Evolutionary conservation across 441 rosid genomes (phyloP).

Genomic region (Codiaeum variegatum): DNA sequence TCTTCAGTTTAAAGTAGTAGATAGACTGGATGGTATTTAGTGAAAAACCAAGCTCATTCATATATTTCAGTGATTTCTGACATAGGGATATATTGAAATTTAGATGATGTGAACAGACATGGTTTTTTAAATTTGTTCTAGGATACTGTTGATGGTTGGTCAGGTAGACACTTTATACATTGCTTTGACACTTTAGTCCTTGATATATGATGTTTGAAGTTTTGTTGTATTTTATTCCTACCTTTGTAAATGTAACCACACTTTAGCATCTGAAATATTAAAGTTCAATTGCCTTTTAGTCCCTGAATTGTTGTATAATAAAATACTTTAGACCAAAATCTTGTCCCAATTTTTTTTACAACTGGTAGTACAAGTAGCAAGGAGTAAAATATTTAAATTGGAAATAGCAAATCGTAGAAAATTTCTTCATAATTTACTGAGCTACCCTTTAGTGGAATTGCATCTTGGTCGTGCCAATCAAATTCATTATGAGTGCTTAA

Average conservation of each 20-base stretch:
- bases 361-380: background rate
- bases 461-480: background rate
- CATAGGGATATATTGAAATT: background rate
- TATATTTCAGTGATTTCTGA: background rate
- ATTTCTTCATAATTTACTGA: background rate
- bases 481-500: background rate
- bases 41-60: background rate
- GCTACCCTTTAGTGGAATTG: background rate
- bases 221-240: too few species aligned
- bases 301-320: background rate
- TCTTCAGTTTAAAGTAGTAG: background rate
- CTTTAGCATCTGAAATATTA: too few species aligned
- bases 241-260: too few species aligned
- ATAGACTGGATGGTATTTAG: background rate
- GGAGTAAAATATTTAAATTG: background rate
- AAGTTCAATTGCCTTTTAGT: background rate
- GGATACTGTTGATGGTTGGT: background rate
- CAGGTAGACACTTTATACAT: background rate
- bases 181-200: background rate
- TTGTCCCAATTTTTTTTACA: background rate
- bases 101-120: background rate
- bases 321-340: background rate
- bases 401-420: background rate
- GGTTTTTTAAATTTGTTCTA: background rate
- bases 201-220: background rate